phyloP scores from a whole-genome alignment of 768 basidiomycete species.

The Hemileccinum rubropunctum region DNA sequence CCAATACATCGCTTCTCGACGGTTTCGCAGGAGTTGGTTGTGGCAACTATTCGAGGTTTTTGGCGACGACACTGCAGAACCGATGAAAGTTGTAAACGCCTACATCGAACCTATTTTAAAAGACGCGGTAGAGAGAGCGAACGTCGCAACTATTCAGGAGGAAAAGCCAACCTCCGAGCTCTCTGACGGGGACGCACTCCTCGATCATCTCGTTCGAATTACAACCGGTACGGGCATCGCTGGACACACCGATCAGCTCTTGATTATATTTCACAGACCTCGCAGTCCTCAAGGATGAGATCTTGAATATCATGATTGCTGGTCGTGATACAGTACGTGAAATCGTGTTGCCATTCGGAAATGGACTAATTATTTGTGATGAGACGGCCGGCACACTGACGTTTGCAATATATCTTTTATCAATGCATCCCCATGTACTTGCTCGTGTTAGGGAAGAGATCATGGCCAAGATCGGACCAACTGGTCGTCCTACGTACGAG shows the following conservation, averaged over 20 bases:
- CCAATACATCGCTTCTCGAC: no score
- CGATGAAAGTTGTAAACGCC: constrained; percentile 52
- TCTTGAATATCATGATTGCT: constrained; percentile 35
- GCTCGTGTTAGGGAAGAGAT: constrained; percentile 54
- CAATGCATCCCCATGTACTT: constrained; percentile 47
- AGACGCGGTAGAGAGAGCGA: constrained; percentile 46
- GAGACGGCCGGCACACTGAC: constrained; percentile 38
- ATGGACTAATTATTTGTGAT: constrained; percentile 21
- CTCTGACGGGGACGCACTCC: constrained; percentile 45
- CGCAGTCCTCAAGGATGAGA: constrained; percentile 30
- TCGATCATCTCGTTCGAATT: constrained; percentile 54
- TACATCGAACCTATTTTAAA: constrained; percentile 46
- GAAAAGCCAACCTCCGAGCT: constrained; percentile 28
- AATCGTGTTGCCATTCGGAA: background rate
- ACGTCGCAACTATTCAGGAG: constrained; percentile 4
- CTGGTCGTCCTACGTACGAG: constrained; percentile 48
- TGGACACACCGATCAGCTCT: constrained; percentile 9
- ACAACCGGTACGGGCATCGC: constrained; percentile 38
- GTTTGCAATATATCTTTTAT: constrained; percentile 42
- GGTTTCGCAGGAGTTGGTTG: constrained; percentile 33
- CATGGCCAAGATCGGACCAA: constrained; percentile 46
- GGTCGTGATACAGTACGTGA: constrained; percentile 26
- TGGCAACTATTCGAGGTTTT: constrained; percentile 56
- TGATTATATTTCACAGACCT: constrained; percentile 17
- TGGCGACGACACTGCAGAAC: constrained; percentile 42